Base-by-base conservation (phyloP, 768 basidiomycete species). In the Austroboletus festivus region DNA sequence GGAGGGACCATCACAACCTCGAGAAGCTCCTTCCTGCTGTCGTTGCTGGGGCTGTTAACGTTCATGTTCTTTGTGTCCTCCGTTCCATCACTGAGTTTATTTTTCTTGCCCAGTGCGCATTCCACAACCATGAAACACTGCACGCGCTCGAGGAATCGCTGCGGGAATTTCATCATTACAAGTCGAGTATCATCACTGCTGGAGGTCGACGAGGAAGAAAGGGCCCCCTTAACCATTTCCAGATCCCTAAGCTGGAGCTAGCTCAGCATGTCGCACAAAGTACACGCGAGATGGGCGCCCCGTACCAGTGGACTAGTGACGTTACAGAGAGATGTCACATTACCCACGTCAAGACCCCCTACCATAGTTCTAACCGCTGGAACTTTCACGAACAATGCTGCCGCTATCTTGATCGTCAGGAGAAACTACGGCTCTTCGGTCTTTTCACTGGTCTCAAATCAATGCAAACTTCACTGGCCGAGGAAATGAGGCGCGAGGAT, bases 51-150 rank as follows among this genome's bases (percentile, higher is more conserved):
- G 64, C 59, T 38, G 63, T 68, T 9, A 47, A 65, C 1, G 13
- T 37, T 3, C 16, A 52, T 0, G 67, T 75, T 42, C 54, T 75
- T 11, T 47, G 48, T 24, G 64, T 69, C 3, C 34, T 76, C 22
- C 60, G 63, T 2, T 56, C 69, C 2, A 60, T 74, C 4, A 56
- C 68, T 4, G 68, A 74, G 45, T 75, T 75, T 42, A 60, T 61
- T 11, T 74, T 68, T 44, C 56, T 67, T 6, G 67, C 65, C 1
- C 74, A 76, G 50, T 42, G 59, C 1, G 57, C 41, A 1, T 51
- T 54, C 9, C 34, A 38, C 3, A 31, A 33, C 19, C 38, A 51
- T 2, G 31, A 54, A 11, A 54, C 46, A 5, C 9, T 54, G 1
- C 42, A 51, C 12, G 13, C 45, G 2, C 38, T 54, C 8, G 1